Evolutionary conservation across 495 filamentous ascomycete species (phyloP), one percentile per base, ranked within the genome.

Genomic region (Penicillium antarcticum): DNA sequence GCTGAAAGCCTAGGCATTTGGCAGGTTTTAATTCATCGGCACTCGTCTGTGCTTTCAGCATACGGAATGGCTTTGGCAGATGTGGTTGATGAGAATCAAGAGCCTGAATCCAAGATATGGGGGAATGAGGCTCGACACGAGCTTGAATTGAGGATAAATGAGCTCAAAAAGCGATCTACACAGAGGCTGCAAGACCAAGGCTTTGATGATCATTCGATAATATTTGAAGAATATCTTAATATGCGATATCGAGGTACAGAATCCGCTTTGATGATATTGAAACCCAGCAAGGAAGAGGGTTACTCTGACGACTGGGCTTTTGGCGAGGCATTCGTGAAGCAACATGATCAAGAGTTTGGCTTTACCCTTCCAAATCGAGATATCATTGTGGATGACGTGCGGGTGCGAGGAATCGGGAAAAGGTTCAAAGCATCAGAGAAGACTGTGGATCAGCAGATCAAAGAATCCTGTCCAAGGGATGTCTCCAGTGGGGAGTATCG

Each of bases 1-100:
- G 94, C 92, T 10, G 87, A 91, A 57, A 87, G 86, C 16, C 75
- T 98, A 16, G 92, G 92, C 0, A 89, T 98, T 56, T 79, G 74
- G 24, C 88, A 95, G 64, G 92, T 96, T 32, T 72, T 98, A 4
- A 79, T 98, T 12, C 94, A 97, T 62, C 78, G 87, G 34, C 96
- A 97, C 65, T 96, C 92, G 0, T 96, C 92, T 0, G 91, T 98
- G 2, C 78, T 98, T 0, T 96, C 91, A 0, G 94, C 94, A 2
- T 98, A 97, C 56, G 94, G 94, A 13, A 97, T 98, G 92, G 91
- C 91, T 3, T 68, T 98, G 18, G 94, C 94, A 5, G 92, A 98
- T 62, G 91, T 96, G 1, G 92, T 97, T 11, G 88, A 96, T 42
- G 94, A 98, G 68, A 77, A 83, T 31, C 92, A 97, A 59, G 90